Base-by-base conservation (phyloP, 164 flowering plant species). In the Magnolia kwangsiensis region DNA sequence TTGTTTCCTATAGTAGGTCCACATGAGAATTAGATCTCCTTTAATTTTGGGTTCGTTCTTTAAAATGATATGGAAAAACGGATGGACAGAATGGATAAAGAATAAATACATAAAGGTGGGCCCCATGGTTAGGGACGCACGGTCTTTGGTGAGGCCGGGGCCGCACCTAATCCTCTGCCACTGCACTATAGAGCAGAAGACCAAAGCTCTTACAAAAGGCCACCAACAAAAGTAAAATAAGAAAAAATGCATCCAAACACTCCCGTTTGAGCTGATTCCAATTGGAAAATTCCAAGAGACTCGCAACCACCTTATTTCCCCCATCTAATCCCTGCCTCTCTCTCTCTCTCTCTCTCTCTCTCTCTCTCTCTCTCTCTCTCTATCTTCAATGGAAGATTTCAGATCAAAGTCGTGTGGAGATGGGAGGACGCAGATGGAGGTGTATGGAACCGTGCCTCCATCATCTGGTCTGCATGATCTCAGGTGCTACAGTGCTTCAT, bases 321-420 rank as follows among this genome's bases (percentile, higher is more conserved):
- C 13, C 61, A 55, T 55, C 61, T 16, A 11, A 55, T 55, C 61
- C 19, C 16, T 13, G 0, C 1, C 24, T 10, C 68, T 65, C 68
- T n/a, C 11, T 11, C 9, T 6, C 8, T 66, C 69, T 20, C 27
- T 10, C 24, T 13, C 16, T 7, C 24, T 10, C 68, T 65, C 68
- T n/a, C 11, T 11, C 9, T 6, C 8, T 66, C 69, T 20, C 27
- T 10, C 24, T 20, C 9, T 13, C 29, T 31, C 71, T 18, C 71
- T 68, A 18, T 29, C 50, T 64, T 3, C 7, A 7, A 89, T 89
- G 91, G 90, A 81, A 74, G 84, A 83, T 58, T 85, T 74, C 77
- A 89, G 91, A 88, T 91, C 92, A 58, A 88, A 80, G 65, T 86
- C 91, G 11, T 86, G 79, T 76, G 85, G 75, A 24, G 88, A 84